phyloP scores from a whole-genome alignment of 1,284 basidiomycete genomes.

The Naganishia cerealis region DNA sequence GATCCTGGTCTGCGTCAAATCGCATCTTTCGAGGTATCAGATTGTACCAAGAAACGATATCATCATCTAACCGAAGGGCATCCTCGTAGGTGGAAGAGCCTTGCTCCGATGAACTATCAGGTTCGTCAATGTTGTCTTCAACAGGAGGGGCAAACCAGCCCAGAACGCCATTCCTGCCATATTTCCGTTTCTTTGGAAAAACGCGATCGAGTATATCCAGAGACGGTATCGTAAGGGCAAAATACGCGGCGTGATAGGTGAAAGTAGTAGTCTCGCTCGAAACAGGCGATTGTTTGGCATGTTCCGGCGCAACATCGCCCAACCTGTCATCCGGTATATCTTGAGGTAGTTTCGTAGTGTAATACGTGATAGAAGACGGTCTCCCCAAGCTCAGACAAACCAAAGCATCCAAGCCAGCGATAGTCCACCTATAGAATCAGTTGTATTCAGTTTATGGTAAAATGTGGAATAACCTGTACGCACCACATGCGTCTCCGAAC shows the following conservation, averaged over 20 bases:
- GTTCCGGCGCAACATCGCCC: conserved; percentile 44
- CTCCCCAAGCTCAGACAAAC: conserved; percentile 51
- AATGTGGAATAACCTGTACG: neutral
- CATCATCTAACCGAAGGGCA: conserved; percentile 48
- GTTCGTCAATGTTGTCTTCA: conserved; percentile 22
- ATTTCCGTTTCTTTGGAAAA: conserved; percentile 46
- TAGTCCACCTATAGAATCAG: conserved; percentile 45
- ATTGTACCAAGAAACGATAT: conserved; percentile 51
- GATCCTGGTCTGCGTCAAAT: conserved; percentile 46
- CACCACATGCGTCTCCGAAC: conserved; percentile 49
- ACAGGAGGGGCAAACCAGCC: conserved; percentile 49
- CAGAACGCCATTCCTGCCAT: conserved; percentile 44
- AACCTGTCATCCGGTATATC: conserved; percentile 49
- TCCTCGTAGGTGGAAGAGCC: conserved; percentile 49
- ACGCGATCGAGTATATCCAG: conserved; percentile 51
- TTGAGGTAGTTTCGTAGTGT: conserved; percentile 50
- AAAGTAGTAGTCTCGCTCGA: conserved; percentile 45
- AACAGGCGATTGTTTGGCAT: conserved; percentile 38
- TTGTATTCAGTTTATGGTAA: neutral
- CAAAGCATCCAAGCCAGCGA: conserved; percentile 51
- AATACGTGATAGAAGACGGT: conserved; percentile 50
- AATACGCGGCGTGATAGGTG: conserved; percentile 52
- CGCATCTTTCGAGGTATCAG: conserved; percentile 48
- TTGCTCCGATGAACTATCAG: conserved; percentile 25
- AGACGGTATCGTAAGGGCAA: conserved; percentile 51